phyloP scores from a whole-genome alignment of 495 filamentous ascomycete genomes.

The Glutinoglossum americanum region DNA sequence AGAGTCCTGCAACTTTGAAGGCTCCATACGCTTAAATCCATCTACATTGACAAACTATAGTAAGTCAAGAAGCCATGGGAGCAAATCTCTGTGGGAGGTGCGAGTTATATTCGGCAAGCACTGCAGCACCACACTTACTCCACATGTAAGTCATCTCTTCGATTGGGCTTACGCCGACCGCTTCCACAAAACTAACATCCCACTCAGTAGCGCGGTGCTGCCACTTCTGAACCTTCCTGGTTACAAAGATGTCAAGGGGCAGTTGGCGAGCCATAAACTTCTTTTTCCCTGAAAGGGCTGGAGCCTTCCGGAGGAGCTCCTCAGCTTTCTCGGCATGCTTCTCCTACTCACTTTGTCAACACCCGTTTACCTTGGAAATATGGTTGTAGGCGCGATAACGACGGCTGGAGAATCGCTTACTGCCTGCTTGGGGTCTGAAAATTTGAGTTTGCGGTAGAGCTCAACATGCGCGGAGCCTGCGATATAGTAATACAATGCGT shows the following conservation, averaged over 20 bases:
- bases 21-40: slow-evolving; percentile 54
- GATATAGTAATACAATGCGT: slow-evolving; percentile 76
- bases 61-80: neutral
- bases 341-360: slow-evolving; percentile 1
- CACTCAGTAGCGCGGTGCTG: slow-evolving; percentile 51
- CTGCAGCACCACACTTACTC: slow-evolving; percentile 22
- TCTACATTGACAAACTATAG: slow-evolving; percentile 8
- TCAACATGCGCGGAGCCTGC: slow-evolving; percentile 59
- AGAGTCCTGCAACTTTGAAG: slow-evolving; percentile 38
- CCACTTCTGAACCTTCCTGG: slow-evolving; percentile 78
- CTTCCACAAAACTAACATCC: slow-evolving; percentile 53
- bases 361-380: neutral
- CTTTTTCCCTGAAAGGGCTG: slow-evolving; percentile 62
- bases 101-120: neutral
- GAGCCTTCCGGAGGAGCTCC: slow-evolving; percentile 47
- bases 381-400: neutral
- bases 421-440: slow-evolving; percentile 28
- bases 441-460: slow-evolving; percentile 43
- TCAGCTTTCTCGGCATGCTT: slow-evolving; percentile 42
- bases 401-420: neutral
- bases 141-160: slow-evolving; percentile 97
- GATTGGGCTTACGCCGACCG: slow-evolving; percentile 59
- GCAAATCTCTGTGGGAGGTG: neutral
- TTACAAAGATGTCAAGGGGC: slow-evolving; percentile 77
- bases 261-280: slow-evolving; percentile 72